Evolutionary conservation across 352 stramenopile species (phyloP).

Genomic region (Detonula confervacea): DNA sequence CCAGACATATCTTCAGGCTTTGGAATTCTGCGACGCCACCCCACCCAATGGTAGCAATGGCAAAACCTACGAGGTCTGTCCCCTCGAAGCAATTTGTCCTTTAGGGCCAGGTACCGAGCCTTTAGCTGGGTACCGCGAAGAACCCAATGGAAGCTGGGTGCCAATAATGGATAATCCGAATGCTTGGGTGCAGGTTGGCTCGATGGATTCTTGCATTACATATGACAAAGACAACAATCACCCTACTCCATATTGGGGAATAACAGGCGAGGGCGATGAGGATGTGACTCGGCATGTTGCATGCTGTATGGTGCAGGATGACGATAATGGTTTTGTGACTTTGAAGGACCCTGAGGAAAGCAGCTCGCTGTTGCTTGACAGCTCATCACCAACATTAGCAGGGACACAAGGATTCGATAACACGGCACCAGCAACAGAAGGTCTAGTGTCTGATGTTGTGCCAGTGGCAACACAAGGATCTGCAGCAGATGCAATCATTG

Average conservation of each 20-base stretch:
- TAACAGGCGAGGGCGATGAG: constrained; percentile 14
- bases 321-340: neutral
- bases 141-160: constrained; percentile 8
- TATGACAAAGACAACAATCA: constrained; percentile 9
- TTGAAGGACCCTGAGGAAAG: too few relatives aligned
- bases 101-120: neutral
- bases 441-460: too few relatives aligned
- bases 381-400: neutral
- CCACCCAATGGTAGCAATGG: too few relatives aligned
- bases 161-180: constrained; percentile 29
- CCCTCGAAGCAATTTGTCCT: constrained; percentile 32
- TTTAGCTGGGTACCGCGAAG: neutral
- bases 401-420: too few relatives aligned
- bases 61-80: constrained; percentile 25
- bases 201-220: constrained; percentile 9
- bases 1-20: constrained; percentile 9
- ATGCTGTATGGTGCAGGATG: constrained; percentile 3
- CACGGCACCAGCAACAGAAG: too few relatives aligned
- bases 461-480: neutral
- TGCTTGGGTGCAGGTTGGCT: constrained; percentile 32
- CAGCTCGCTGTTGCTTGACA: neutral
- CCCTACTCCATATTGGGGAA: constrained; percentile 20
- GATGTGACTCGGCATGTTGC: constrained; percentile 15
- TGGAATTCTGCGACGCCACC: constrained; percentile 17
- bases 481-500: too few relatives aligned